Base-by-base conservation (phyloP, 257 asterid species). In the Solanum arcanum region DNA sequence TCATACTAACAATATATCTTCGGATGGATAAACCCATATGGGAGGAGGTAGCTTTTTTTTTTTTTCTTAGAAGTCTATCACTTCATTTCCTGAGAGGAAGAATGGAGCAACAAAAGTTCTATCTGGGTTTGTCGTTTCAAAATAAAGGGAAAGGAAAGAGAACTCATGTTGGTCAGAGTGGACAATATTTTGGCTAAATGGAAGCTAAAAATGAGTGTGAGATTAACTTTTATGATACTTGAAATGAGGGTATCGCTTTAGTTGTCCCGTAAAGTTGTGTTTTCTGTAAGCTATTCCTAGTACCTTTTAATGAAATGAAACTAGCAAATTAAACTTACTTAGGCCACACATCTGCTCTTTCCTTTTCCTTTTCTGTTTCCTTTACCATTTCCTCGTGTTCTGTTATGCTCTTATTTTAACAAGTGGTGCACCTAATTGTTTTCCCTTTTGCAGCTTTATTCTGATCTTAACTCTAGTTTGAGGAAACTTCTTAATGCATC, bases 401-500 rank as follows among this genome's bases (percentile, higher is more conserved):
- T 52, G 44, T 47, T 49, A 80, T 10, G 35, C 7, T 81, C 49
- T 47, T 81, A 47, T 29, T 52, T 69, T 29, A 49, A 18, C 29
- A 49, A 49, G 25, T 31, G 16, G 52, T 81, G 46, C 46, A 29
- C 69, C 46, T 18, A 49, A 81, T 49, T 49, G 29, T 52, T 49
- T 81, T 27, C 44, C 73, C 62, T 86, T 86, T 83, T 93, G 92
- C 95, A 97, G 99, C 93, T 97, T 66, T 91, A 90, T 90, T 90
- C 92, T 89, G 93, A 95, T 91, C 92, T 96, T 84, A 89, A 90
- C 76, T 91, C 94, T 90, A 93, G 95, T 90, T 91, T 97, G 93
- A 92, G 92, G 91, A 93, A 91, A 93, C 99, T 97, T 93, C 92
- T 97, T 88, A 91, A 92, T 91, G 89, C 94, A 87, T 94, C 94